Base-by-base conservation (phyloP, 2,329 filamentous ascomycete species). In the Huntiella decipiens region DNA sequence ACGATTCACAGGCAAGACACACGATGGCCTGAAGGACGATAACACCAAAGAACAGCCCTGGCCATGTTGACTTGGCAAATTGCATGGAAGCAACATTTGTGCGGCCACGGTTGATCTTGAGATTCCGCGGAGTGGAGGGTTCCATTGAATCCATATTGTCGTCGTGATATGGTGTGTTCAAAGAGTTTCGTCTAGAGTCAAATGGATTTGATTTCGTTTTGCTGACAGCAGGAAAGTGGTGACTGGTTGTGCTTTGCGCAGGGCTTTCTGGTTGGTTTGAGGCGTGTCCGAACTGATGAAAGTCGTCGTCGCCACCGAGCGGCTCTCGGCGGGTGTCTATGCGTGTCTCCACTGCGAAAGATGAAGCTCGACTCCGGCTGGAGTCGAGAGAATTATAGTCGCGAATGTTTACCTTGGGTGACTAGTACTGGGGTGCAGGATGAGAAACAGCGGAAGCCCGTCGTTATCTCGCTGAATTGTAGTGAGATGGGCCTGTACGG, bases 1-100 rank as follows among this genome's bases (percentile, higher is more conserved):
- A 94, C 84, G 81, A 74, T 69, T 98, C 88, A 53, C 95, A 79
- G 17, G 72, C 79, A 53, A 96, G 71, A 52, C 83, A 82, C 46
- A 92, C 71, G 50, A 81, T 63, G 51, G 85, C 82, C 67, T 98
- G 91, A 48, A 82, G 52, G 39, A 79, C 61, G 33, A 83, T 77
- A 33, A 82, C 71, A 52, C 76, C 60, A 63, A 92, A 75, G 59
- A 96, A 96, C 51, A 76, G 67, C 69, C 85, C 88, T 12, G 87
- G 86, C 88, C 91, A 98, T 57, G 71, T 74, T 48, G 82, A 82
- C 58, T 77, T 82, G 55, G 92, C 79, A 54, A 82, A 75, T 58
- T 86, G 88, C 66, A 87, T 46, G 43, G 49, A 53, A 19, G 47
- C 44, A 28, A 47, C 45, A 15, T 49, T 48, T 6, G 45, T 33